Conservation (phyloP, 306 rosid genomes). For the Quercus parvula region DNA sequence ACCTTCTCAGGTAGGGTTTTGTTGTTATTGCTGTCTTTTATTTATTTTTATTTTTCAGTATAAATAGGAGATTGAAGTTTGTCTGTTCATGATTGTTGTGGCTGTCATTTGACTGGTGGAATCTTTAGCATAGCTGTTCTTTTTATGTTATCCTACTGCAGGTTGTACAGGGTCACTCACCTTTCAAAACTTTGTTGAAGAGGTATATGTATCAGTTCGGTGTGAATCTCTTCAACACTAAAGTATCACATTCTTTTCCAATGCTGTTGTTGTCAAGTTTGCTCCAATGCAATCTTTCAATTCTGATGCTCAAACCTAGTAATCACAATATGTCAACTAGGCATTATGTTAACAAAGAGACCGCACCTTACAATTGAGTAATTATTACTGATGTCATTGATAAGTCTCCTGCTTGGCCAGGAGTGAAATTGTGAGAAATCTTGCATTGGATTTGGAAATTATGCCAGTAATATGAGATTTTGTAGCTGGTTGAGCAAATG, state of each 20-base stretch:
- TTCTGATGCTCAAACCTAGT: neutral
- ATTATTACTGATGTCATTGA: neutral
- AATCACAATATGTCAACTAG: neutral
- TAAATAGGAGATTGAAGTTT: neutral
- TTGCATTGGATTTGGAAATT: neutral
- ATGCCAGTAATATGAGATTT: neutral
- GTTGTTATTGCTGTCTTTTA: neutral
- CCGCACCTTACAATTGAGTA: neutral
- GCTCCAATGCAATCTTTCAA: neutral
- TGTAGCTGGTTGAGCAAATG: neutral
- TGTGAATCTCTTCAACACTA: neutral
- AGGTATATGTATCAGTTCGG: slow-evolving; percentile 7
- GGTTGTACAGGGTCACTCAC: slow-evolving; percentile 38
- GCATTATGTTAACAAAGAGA: neutral
- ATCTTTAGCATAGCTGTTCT: slow-evolving; percentile 22
- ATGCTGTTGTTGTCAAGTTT: neutral
- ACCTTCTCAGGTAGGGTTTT: slow-evolving; percentile 29
- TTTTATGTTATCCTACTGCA: slow-evolving; percentile 17
- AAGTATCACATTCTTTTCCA: neutral
- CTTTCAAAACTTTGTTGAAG: slow-evolving; percentile 29
- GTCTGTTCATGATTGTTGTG: neutral
- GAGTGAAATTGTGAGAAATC: neutral
- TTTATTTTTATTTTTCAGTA: neutral
- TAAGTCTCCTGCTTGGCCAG: neutral
- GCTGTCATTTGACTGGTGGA: slow-evolving; percentile 18